phyloP scores from a whole-genome alignment of 768 basidiomycete species.

The Amanita thiersii region DNA sequence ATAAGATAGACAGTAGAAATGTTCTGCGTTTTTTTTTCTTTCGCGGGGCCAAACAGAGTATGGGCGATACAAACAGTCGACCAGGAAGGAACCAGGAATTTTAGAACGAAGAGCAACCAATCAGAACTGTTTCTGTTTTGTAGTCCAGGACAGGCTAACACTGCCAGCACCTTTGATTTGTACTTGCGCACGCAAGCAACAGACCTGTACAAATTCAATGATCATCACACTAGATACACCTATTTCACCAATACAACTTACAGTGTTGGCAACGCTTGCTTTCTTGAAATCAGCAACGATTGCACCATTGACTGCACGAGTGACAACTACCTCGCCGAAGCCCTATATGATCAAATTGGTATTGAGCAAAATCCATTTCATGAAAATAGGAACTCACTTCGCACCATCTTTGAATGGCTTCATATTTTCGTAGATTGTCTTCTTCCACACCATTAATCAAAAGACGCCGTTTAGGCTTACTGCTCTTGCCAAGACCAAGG shows the following conservation, averaged over 20 bases:
- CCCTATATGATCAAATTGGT: background rate
- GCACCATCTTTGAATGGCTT: constrained; percentile 7
- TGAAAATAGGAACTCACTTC: constrained; percentile 7
- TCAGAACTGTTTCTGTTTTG: background rate
- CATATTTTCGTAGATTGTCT: constrained; percentile 4
- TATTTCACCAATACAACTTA: background rate
- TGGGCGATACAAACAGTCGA: too few relatives aligned
- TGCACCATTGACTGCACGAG: constrained; percentile 1
- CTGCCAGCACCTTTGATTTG: constrained; percentile 8
- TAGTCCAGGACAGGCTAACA: constrained; percentile 8
- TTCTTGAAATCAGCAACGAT: constrained; percentile 7
- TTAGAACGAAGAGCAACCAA: too few relatives aligned
- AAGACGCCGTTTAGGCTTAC: constrained; percentile 4
- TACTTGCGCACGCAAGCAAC: constrained; percentile 6
- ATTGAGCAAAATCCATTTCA: background rate
- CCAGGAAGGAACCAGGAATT: too few relatives aligned
- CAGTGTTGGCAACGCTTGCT: constrained; percentile 3
- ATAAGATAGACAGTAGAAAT: too few relatives aligned
- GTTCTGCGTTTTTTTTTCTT: too few relatives aligned
- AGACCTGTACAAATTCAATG: constrained; percentile 1
- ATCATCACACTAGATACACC: too few relatives aligned
- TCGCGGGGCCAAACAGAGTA: too few relatives aligned
- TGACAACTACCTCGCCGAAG: constrained; percentile 8
- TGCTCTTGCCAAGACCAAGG: constrained; percentile 1
- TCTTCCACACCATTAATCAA: constrained; percentile 6